phyloP scores from a whole-genome alignment of 192 early-diverging fungal genomes.

The Coemansia reversa region DNA sequence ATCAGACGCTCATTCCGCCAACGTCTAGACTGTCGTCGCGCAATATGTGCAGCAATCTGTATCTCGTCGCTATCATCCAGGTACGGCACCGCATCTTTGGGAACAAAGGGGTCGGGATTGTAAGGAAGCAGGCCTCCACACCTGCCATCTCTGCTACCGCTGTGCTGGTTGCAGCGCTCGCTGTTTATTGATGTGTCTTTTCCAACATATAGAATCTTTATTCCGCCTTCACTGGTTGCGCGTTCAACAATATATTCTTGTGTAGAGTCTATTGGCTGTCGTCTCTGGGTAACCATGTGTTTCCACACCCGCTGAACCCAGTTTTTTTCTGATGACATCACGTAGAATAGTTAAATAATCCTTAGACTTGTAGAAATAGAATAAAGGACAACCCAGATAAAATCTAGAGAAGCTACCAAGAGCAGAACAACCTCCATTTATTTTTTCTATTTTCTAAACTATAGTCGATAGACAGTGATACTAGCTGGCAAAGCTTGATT shows the following conservation, averaged over 20 bases:
- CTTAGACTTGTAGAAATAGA: too few species aligned
- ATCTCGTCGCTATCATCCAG: constrained; percentile 43
- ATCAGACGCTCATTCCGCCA: too few species aligned
- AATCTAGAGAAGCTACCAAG: too few species aligned
- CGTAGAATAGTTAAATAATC: too few species aligned
- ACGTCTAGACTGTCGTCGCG: constrained; percentile 21
- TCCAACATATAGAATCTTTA: background rate
- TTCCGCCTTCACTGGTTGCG: background rate
- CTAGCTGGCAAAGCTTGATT: too few species aligned
- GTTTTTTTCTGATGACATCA: too few species aligned
- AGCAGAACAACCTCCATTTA: too few species aligned
- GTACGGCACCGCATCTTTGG: constrained; percentile 33
- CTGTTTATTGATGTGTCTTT: background rate
- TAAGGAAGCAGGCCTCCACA: background rate
- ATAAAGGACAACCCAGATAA: too few species aligned
- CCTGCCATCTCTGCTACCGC: background rate
- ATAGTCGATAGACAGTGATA: too few species aligned
- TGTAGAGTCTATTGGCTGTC: background rate
- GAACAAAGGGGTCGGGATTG: constrained; percentile 2
- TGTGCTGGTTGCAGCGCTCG: background rate
- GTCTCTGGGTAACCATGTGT: background rate
- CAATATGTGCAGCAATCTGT: constrained; percentile 29
- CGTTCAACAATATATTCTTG: background rate
- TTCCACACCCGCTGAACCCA: background rate
- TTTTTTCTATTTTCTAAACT: too few species aligned